Evolutionary conservation across 192 early-diverging fungal species (phyloP), one percentile per base, ranked within the genome.

Genomic region (Coemansia sp.): DNA sequence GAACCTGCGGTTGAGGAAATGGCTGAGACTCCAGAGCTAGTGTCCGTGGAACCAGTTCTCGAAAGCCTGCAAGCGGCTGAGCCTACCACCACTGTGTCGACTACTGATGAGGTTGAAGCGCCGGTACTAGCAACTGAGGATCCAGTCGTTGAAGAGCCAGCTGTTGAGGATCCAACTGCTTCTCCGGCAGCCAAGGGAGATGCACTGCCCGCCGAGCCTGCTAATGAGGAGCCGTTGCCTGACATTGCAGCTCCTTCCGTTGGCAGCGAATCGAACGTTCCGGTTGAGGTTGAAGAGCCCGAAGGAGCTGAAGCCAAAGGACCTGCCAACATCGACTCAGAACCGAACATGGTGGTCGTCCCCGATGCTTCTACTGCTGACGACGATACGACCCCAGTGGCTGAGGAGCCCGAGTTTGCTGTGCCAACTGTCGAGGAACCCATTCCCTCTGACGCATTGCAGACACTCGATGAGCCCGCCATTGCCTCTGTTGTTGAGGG

Each of bases 101-200:
- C 26, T 46, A 16, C 21, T 18, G 66, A 67, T 24, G 41, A 59
- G 30, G 66, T 41, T 5, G 16, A 41, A 41, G 41, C 66, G 14
- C 44, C 44, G 14, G 44, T 11, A 45, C 44, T 16, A 45, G 44
- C 44, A 6, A 15, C 21, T 56, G 63, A 66, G 34, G 70, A 61
- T 35, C 11, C 30, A 30, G 30, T 30, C 3, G 30, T 3, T 30
- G 30, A 30, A 3, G 30, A 30, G 30, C 30, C 39, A 1, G 7
- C 39, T 41, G 39, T 12, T 41, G 39, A 41, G 7, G 12, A 41
- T 3, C 30, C 30, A 30, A 30, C 30, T 30, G 3, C 30, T 30
- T 30, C 30, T 30, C 30, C 3, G 30, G 30, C 30, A 3, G 30
- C 1, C 30, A 30, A 30, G 30, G 39, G 6, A 41, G 39, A 41